Evolutionary conservation across 108 stramenopile genomes (phyloP), one percentile per base, ranked within the genome.

Genomic region (Cyclotella kingstonii): DNA sequence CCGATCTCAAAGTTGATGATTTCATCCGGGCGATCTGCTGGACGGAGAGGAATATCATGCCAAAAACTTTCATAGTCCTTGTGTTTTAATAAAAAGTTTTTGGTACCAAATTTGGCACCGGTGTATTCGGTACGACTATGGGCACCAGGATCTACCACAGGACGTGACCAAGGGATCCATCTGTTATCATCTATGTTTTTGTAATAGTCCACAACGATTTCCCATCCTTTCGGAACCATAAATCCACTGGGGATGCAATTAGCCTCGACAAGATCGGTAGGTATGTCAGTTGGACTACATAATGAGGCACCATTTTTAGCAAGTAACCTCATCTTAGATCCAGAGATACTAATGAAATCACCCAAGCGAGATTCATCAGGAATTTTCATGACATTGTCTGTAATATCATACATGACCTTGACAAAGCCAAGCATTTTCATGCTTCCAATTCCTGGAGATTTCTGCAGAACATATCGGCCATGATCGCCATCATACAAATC

Each of bases 211-310:
- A 95, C 95, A 28, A 98, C 98, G 41, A 82, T 83, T 29, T 94
- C 93, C 98, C 98, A 98, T 38, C 98, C 98, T 50, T 92, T 88
- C n/a, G 93, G 98, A 28, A 97, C 96, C 98, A 98, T 98, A 64
- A 98, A 98, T 15, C 98, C 98, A 57, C 85, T 91, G 15, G 98
- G 98, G 25, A 98, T 84, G 58, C 98, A 98, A 60, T 98, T 95
- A 48, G 95, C 96, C 33, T 73, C 95, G 5, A 97, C 82, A 34
- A 98, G 80, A 66, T 98, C 98, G 1, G 92, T 90, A 5, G 98
- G 98, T 54, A 98, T 97, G 29, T 94, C 63, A 46, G 84, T 83
- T 3, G 85, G 69, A 56, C 85, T 79, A 77, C 98, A 98, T 9
- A 95, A 95, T n/a, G 81, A 79, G 6, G 98, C 98, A 25, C 96